Conservation (phyloP, 2,329 filamentous ascomycete species). For the Celoporthe dispersa region DNA sequence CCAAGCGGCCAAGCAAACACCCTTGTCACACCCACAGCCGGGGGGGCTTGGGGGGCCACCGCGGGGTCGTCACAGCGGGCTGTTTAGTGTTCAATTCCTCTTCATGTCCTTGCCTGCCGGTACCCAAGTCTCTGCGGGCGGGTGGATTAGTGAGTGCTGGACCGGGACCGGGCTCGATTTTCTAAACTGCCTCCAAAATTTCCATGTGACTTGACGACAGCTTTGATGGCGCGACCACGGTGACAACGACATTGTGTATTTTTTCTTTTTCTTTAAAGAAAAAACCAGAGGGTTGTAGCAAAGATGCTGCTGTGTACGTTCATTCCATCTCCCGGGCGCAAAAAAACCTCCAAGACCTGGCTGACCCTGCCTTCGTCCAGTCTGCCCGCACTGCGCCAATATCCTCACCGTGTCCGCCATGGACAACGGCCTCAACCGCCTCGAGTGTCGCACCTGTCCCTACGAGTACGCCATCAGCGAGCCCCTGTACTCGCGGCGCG, state of each 20-base stretch:
- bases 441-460: slow-evolving; percentile 94
- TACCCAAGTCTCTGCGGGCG: not conserved
- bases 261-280: no score
- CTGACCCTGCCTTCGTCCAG: slow-evolving; percentile 44
- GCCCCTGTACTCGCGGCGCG: slow-evolving; percentile 79
- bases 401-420: slow-evolving; percentile 74
- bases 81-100: not conserved
- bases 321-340: not conserved
- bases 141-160: not conserved
- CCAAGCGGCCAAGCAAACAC: not conserved
- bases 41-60: slow-evolving; percentile 1
- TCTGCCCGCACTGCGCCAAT: slow-evolving; percentile 85
- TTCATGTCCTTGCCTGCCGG: slow-evolving; percentile 4
- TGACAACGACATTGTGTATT: no score
- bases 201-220: slow-evolving; percentile 21
- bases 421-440: slow-evolving; percentile 70
- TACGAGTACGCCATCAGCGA: slow-evolving; percentile 85
- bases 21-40: not conserved
- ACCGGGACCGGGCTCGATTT: not conserved
- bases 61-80: slow-evolving; percentile 5
- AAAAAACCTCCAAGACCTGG: slow-evolving; percentile 19
- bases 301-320: slow-evolving; percentile 69
- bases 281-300: no score
- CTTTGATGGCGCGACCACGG: slow-evolving; percentile 16
- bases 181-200: not conserved